A percentile compares a stretch with the other conserved stretches of the same genome.
phyloP scores from a whole-genome alignment of 352 stramenopile species.

The Phytophthora colocasiae region DNA sequence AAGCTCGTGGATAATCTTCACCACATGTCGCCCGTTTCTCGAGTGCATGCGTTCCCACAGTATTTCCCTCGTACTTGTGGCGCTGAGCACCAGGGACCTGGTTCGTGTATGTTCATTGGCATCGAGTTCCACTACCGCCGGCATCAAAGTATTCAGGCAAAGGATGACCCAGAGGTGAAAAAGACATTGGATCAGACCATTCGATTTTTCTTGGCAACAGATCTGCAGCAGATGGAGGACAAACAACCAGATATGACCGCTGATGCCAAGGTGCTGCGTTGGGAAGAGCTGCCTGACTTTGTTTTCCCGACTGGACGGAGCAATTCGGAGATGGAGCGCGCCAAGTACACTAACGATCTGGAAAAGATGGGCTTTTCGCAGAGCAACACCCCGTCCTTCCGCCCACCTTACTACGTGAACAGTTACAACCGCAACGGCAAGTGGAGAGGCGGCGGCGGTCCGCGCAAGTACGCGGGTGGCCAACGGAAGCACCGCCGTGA shows the following conservation, averaged over 20 bases:
- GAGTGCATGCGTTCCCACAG: conserved; percentile 72
- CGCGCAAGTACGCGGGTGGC: conserved; percentile 58
- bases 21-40: conserved; percentile 62
- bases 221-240: conserved; percentile 85
- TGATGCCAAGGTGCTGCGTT: conserved; percentile 57
- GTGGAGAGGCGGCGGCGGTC: conserved; percentile 47
- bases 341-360: conserved; percentile 69
- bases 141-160: conserved; percentile 34
- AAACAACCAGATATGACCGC: conserved; percentile 73
- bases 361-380: conserved; percentile 64
- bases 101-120: conserved; percentile 85
- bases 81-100: conserved; percentile 40
- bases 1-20: conserved; percentile 83
- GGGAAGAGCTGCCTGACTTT: conserved; percentile 74
- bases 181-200: conserved; percentile 81
- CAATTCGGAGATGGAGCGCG: conserved; percentile 57
- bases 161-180: conserved; percentile 78
- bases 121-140: conserved; percentile 75
- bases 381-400: conserved; percentile 55
- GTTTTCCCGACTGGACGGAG: conserved; percentile 65
- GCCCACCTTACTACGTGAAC: conserved; percentile 51
- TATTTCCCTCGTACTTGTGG: conserved; percentile 70
- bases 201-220: conserved; percentile 84
- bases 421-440: conserved; percentile 59
- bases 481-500: conserved; percentile 49